A percentile compares a stretch with the other conserved stretches of the same genome.
Evolutionary conservation across 2,329 filamentous ascomycete species (phyloP).

Genomic region (Verticillium nonalfalfae): DNA sequence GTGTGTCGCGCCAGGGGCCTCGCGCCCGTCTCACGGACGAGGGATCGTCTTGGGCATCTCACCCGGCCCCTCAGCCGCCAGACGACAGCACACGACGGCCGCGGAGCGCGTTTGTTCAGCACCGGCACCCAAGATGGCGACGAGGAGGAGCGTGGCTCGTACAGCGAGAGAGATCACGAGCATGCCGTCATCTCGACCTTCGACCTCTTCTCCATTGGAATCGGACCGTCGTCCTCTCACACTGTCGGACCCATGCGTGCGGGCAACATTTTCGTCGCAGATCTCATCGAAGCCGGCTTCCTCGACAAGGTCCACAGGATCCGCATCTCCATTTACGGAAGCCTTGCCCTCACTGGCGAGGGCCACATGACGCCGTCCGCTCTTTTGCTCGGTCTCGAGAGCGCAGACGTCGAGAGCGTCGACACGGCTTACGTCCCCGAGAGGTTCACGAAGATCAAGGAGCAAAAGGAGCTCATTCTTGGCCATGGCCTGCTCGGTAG

Average conservation of each 20-base stretch:
- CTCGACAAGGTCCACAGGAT: conserved; percentile 39
- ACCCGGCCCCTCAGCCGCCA: background rate
- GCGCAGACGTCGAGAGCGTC: conserved; percentile 41
- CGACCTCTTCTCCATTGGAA: conserved; percentile 45
- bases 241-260: conserved; percentile 46
- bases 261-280: conserved; percentile 43
- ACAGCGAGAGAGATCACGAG: conserved; percentile 42
- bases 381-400: conserved; percentile 40
- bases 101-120: conserved; percentile 1
- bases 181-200: conserved; percentile 47
- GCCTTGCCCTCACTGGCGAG: conserved; percentile 42
- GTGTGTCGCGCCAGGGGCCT: background rate
- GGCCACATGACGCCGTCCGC: conserved; percentile 47
- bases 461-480: conserved; percentile 33
- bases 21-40: background rate
- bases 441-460: conserved; percentile 39
- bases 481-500: conserved; percentile 31
- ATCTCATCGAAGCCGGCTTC: conserved; percentile 37
- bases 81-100: background rate
- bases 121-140: conserved; percentile 12
- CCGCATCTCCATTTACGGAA: conserved; percentile 41
- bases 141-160: conserved; percentile 30
- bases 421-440: conserved; percentile 40
- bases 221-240: conserved; percentile 44
- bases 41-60: background rate